Conservation (phyloP, 1,284 basidiomycete genomes). For the Coniferiporia weirii region DNA sequence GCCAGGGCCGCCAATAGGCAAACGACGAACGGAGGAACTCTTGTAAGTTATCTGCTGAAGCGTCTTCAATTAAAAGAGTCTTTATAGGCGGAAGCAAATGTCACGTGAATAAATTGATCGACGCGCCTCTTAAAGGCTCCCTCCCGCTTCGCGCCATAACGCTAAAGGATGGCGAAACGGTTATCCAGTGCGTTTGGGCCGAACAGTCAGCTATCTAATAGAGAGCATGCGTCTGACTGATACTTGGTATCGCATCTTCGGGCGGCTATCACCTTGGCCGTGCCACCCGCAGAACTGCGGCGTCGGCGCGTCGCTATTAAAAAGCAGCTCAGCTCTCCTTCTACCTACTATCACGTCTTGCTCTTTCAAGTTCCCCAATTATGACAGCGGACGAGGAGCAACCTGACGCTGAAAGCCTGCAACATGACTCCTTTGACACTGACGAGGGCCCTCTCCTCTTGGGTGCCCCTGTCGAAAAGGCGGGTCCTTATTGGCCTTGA, state of each 20-base stretch:
- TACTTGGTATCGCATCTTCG: too few species aligned
- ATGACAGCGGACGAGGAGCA: not conserved
- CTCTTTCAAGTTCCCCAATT: not conserved
- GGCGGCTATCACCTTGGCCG: too few species aligned
- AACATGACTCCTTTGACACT: not conserved
- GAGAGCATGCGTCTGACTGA: too few species aligned
- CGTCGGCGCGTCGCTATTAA: too few species aligned
- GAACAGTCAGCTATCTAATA: too few species aligned
- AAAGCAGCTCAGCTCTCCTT: not conserved
- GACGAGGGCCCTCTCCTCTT: not conserved
- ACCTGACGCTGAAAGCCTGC: not conserved
- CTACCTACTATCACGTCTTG: not conserved
- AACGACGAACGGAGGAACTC: too few species aligned
- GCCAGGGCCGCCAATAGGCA: too few species aligned
- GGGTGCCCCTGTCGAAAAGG: slow-evolving; percentile 15
- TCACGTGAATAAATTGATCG: not conserved
- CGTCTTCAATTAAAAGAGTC: not conserved
- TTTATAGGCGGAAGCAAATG: not conserved
- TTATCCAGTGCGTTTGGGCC: too few species aligned
- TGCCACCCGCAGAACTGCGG: not conserved
- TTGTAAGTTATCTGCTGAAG: too few species aligned
- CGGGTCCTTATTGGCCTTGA: not conserved
- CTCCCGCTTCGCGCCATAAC: not conserved
- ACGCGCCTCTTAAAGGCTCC: not conserved
- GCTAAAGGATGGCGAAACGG: not conserved